Evolutionary conservation across 2,329 filamentous ascomycete genomes (phyloP), one percentile per base, ranked within the genome.

Genomic region (Xylaria sp.): DNA sequence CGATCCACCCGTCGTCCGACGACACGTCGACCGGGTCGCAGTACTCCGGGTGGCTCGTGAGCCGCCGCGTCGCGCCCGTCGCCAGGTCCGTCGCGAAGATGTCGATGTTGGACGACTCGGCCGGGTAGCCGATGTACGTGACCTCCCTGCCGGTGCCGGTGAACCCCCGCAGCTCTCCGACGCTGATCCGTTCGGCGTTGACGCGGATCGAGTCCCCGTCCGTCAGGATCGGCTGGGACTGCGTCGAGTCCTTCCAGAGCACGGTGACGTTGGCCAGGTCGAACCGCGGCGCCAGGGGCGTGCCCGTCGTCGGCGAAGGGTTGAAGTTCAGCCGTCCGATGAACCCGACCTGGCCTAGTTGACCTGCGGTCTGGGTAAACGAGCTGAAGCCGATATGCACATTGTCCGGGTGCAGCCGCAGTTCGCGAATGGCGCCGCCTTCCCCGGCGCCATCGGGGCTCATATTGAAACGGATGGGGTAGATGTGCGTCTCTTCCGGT

Each of bases 121-220:
- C 47, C 0, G 73, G 62, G 44, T 64, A 65, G 1, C 76, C 76
- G 7, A 78, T 63, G 59, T 77, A 78, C 0, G 67, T 70, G 16
- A 77, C 65, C 54, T 78, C 74, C 7, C 68, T 63, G 0, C 76
- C 75, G 2, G 63, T 66, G 6, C 76, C 76, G 8, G 56, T 74
- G 57, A 78, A 79, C 7, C 76, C 75, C 9, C 76, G 73, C 1
- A 78, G 64, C 63, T 80, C 76, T 5, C 76, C 76, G 0, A 78
- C 67, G 2, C 55, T 60, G 46, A 76, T 69, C 8, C 68, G 69
- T 7, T 66, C 57, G 1, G 53, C 39, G 29, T 73, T 68, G 37
- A 74, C 39, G 2, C 50, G 18, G 13, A 76, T 44, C n/a, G 71
- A 43, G 5, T 56, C 52, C 7, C 68, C 70, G 1, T 64, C 50